A percentile compares a stretch with the other conserved stretches of the same genome.
Conservation (phyloP, 2,329 filamentous ascomycete genomes). For the Penicillium vulpinum region DNA sequence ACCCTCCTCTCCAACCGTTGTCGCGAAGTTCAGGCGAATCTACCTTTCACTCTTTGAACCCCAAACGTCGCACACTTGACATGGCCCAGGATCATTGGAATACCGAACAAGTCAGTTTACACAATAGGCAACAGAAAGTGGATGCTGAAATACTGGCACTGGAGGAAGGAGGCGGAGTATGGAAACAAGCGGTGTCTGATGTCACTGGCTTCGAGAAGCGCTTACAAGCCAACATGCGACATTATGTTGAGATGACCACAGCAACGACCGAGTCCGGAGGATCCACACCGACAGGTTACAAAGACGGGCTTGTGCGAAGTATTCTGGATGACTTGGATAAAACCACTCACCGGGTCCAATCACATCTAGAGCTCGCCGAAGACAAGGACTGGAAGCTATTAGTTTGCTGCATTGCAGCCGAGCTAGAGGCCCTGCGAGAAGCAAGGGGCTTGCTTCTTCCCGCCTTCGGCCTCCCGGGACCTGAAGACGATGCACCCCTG, state of each 20-base stretch:
- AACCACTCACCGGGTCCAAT: slow-evolving; percentile 50
- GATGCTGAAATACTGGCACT: slow-evolving; percentile 58
- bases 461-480: slow-evolving; percentile 32
- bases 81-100: slow-evolving; percentile 61
- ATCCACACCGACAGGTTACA: slow-evolving; percentile 16
- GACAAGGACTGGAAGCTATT: slow-evolving; percentile 61
- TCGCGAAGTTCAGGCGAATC: slow-evolving; percentile 29
- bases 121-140: slow-evolving; percentile 47
- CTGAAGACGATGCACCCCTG: slow-evolving; percentile 16
- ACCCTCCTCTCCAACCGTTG: slow-evolving; percentile 47
- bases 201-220: slow-evolving; percentile 54
- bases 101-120: slow-evolving; percentile 49
- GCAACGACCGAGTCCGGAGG: slow-evolving; percentile 17
- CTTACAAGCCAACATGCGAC: slow-evolving; percentile 35
- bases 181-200: slow-evolving; percentile 56
- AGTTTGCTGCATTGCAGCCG: slow-evolving; percentile 62
- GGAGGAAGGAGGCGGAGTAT: slow-evolving; percentile 59
- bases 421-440: slow-evolving; percentile 56
- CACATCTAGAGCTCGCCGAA: slow-evolving; percentile 53
- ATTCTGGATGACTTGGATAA: slow-evolving; percentile 50
- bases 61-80: slow-evolving; percentile 58
- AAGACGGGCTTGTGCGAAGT: slow-evolving; percentile 26
- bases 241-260: slow-evolving; percentile 27
- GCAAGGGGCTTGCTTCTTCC: slow-evolving; percentile 39
- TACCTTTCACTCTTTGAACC: slow-evolving; percentile 54